Evolutionary conservation across 352 stramenopile species (phyloP).

Genomic region (Phytophthora cactorum): DNA sequence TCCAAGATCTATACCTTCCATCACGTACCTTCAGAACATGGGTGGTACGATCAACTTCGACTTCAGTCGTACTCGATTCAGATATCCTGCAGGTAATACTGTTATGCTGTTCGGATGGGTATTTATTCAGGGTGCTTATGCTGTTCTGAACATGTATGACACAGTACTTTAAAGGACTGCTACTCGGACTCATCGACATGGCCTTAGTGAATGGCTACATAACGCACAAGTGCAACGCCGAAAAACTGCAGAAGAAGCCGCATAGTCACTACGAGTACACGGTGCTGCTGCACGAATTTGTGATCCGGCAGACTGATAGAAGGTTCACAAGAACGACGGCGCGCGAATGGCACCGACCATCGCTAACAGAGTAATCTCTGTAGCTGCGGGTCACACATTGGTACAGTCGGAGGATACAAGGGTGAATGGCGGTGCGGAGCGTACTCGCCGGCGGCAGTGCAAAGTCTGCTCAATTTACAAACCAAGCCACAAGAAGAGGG

Average conservation of each 20-base stretch:
- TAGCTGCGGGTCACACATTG: background rate
- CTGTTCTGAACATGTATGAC: no score
- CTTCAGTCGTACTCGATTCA: no score
- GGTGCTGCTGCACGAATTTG: background rate
- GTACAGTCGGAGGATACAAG: background rate
- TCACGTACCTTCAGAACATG: no score
- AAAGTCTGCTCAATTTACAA: conserved; percentile 26
- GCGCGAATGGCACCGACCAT: background rate
- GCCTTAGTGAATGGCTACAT: background rate
- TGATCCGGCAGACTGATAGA: background rate
- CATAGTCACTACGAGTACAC: background rate
- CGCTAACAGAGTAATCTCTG: background rate
- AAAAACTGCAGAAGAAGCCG: background rate
- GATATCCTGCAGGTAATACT: no score
- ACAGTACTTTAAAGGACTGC: background rate
- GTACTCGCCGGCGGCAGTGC: background rate
- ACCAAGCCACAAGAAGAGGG: conserved; percentile 11
- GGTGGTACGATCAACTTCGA: no score
- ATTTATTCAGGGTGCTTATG: no score
- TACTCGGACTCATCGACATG: background rate
- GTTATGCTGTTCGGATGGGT: no score
- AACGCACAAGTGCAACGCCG: background rate
- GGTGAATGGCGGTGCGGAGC: conserved; percentile 2
- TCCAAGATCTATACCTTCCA: no score
- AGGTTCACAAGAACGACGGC: background rate